phyloP scores from a whole-genome alignment of 805 yeast genomes.

The Myxozyma lipomycoides region DNA sequence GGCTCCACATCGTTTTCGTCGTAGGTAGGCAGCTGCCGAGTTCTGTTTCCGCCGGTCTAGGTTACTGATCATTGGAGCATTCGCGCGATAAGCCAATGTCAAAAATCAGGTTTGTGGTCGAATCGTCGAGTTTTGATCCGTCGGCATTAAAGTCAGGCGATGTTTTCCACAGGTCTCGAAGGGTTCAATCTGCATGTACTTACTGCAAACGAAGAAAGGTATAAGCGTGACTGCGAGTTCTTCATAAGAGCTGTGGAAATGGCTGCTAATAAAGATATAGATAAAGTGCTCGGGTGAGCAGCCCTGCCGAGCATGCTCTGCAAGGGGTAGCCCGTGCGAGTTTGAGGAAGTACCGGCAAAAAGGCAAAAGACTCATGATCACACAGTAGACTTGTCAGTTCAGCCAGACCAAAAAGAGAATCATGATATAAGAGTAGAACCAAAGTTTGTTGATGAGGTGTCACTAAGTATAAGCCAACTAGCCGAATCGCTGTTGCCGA shows the following conservation, averaged over 20 bases:
- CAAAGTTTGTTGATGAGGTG: background rate
- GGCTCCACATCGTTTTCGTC: no score
- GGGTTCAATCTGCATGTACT: background rate
- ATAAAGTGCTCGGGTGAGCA: constrained; percentile 1
- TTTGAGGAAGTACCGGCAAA: constrained; percentile 1
- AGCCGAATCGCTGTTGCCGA: background rate
- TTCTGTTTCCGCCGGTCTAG: no score
- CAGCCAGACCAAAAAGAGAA: background rate
- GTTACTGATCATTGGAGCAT: no score
- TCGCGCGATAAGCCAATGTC: no score
- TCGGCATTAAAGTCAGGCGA: background rate
- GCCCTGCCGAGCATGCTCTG: background rate
- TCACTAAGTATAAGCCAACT: background rate
- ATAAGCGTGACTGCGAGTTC: background rate
- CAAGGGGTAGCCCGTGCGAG: background rate
- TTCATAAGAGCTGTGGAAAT: background rate
- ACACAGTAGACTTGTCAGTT: background rate
- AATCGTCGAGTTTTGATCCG: background rate
- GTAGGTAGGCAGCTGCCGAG: no score
- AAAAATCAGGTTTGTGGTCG: background rate
- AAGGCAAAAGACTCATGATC: constrained; percentile 1
- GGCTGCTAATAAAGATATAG: background rate
- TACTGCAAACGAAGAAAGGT: background rate
- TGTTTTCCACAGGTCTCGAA: background rate
- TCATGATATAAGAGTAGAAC: background rate